Percentiles rank a stretch among this genome's conserved stretches.
Conservation (phyloP, 306 rosid genomes). For the Sesbania bispinosa region DNA sequence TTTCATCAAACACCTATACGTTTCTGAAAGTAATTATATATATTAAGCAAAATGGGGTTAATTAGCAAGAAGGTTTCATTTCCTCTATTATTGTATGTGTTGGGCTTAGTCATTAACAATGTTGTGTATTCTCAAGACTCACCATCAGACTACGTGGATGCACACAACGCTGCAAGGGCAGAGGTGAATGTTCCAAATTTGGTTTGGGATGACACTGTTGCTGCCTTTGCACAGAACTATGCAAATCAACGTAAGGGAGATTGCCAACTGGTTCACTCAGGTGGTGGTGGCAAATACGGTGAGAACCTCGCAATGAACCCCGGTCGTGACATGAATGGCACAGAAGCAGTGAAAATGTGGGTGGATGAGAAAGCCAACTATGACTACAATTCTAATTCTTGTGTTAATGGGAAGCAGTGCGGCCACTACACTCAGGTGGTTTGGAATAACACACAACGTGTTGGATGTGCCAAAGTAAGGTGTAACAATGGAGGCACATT, state of each 20-base stretch:
- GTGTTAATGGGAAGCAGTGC: conserved; percentile 35
- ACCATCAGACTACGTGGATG: conserved; percentile 17
- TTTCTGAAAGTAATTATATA: neutral
- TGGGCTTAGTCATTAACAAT: neutral
- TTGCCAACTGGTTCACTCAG: conserved; percentile 34
- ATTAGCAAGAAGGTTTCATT: neutral
- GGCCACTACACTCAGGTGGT: conserved; percentile 52
- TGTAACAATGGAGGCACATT: conserved; percentile 36
- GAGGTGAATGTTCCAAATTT: conserved; percentile 22
- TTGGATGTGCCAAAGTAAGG: conserved; percentile 53
- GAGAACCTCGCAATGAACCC: no score
- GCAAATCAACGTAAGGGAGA: conserved; percentile 12
- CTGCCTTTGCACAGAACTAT: conserved; percentile 28
- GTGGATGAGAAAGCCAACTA: conserved; percentile 37
- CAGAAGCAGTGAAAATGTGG: conserved; percentile 29
- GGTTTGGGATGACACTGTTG: conserved; percentile 28
- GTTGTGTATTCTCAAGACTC: conserved; percentile 29
- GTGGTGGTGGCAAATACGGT: conserved; percentile 9
- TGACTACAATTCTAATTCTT: conserved; percentile 22
- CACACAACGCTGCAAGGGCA: conserved; percentile 36
- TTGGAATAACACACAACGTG: conserved; percentile 32
- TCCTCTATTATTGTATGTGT: neutral
- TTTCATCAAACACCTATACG: conserved; percentile 16
- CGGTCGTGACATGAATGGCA: conserved; percentile 17
- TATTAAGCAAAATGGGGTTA: conserved; percentile 4